Conservation (phyloP, 768 basidiomycete genomes). For the Lactarius trivialis region DNA sequence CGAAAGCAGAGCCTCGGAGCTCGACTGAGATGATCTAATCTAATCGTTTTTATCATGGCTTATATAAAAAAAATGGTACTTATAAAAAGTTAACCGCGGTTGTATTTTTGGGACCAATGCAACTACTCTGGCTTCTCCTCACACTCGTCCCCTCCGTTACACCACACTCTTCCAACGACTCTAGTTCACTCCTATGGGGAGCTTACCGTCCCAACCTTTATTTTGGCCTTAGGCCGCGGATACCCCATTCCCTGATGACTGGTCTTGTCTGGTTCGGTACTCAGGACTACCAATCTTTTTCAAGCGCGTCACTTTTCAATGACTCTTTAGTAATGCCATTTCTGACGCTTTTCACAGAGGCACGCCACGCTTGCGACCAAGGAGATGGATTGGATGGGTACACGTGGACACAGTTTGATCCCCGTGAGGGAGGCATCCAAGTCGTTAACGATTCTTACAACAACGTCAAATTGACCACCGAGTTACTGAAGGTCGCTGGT, state of each 20-base stretch:
- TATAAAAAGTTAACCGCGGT: background rate
- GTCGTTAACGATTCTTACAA: slow-evolving; percentile 74
- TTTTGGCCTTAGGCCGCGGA: slow-evolving; percentile 80
- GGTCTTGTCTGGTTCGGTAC: slow-evolving; percentile 94
- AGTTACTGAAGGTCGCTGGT: slow-evolving; percentile 80
- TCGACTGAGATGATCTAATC: slow-evolving; percentile 7
- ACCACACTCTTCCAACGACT: slow-evolving; percentile 40
- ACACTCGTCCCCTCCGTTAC: slow-evolving; percentile 37
- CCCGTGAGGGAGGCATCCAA: slow-evolving; percentile 80
- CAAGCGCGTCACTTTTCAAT: slow-evolving; percentile 40
- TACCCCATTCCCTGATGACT: slow-evolving; percentile 86
- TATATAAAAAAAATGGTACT: background rate
- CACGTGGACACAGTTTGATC: slow-evolving; percentile 84
- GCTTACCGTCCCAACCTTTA: slow-evolving; percentile 91
- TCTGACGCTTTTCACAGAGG: slow-evolving; percentile 37
- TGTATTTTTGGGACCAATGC: slow-evolving; percentile 31
- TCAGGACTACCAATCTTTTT: slow-evolving; percentile 68
- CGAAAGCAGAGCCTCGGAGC: too few relatives aligned
- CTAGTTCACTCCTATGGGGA: slow-evolving; percentile 65
- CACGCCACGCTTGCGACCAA: slow-evolving; percentile 87
- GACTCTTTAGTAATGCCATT: slow-evolving; percentile 3
- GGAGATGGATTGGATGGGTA: slow-evolving; percentile 74
- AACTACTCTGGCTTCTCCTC: slow-evolving; percentile 39
- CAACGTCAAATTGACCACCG: slow-evolving; percentile 79
- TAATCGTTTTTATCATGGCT: background rate